Evolutionary conservation across 2,329 filamentous ascomycete genomes (phyloP), one percentile per base, ranked within the genome.

Genomic region (Colletotrichum ledebouriae): DNA sequence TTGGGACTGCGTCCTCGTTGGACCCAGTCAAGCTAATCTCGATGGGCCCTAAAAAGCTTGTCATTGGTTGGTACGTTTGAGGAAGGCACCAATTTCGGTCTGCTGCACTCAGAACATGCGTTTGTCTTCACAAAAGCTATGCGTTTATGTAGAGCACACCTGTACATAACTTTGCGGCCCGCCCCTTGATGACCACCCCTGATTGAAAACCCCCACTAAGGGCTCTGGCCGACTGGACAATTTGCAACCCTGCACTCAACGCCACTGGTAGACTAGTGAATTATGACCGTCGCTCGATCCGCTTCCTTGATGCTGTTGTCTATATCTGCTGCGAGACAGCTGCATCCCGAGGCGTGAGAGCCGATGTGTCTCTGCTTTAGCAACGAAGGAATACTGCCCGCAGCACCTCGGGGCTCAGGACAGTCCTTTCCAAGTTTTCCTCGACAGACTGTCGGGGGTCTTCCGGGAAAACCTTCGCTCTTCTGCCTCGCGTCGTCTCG

Each of bases 41-140:
- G 49, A 66, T 60, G 66, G 61, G 42, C 50, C 62, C 55, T 37
- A 17, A 22, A 69, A 69, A 69, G 66, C 66, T 66, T 69, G 37
- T 65, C 55, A 69, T 69, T 69, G 66, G 66, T 17, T 34, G 22
- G 34, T 47, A 50, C 60, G 25, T 25, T 25, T 25, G 25, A 25
- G 55, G 34, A 34, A 22, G 7, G 53, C 47, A 25, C 49, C 55
- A 10, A 33, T 56, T 33, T 29, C 55, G 34, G 47, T 29, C 29
- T 20, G 47, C 47, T 37, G 29, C 13, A 55, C 17, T 17, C 17
- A 25, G 4, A 20, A 53, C 15, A 15, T 34, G 11, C 13, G 20
- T 11, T 58, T 49, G 37, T 9, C 4, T 63, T 57, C 59, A 67
- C 46, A 67, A 67, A 39, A 39, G 47, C 29, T 67, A 39, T 12